Evolutionary conservation across 139 green algal genomes (phyloP), one percentile per base, ranked within the genome.

Genomic region (Picocystis salinarum): DNA sequence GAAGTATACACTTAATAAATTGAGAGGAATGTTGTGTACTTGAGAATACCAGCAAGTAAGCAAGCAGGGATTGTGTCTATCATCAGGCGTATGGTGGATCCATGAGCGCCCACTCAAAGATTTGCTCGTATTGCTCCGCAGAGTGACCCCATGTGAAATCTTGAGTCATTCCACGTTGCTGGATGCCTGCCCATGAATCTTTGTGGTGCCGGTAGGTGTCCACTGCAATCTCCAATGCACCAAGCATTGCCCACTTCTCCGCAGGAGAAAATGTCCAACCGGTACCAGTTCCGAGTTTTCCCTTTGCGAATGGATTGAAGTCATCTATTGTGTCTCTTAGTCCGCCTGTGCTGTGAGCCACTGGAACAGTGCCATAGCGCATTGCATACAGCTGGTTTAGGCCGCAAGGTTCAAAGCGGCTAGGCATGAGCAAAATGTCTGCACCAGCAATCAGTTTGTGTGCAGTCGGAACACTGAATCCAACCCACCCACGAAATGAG

Each of bases 311-410:
- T 4, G 67, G 58, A 46, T 76, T 79, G 59, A 68, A 77, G 48
- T 77, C 56, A 23, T 75, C 62, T 3, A 92, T 75, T 4, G 79
- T 91, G 42, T 71, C 62, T 15, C 53, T 40, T 23, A 71, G 48
- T n/a, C 62, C 62, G 5, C 48, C 48, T 10, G 89, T 88, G 45
- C 70, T 67, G 52, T 91, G 77, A 45, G 77, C 83, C 7, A 98
- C 67, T 4, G 85, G 85, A 20, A 94, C 73, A 10, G 87, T 93
- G 42, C 88, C 88, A 53, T 96, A 96, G 1, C 73, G 66, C 82
- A 96, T 93, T 20, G 87, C 87, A 34, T 95, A 93, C 42, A 94
- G 58, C 72, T 85, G 63, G 70, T 78, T 85, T 23, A 85, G 61
- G 12, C 75, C 75, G 56, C 85, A 96, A 18, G 84, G 77, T 67